Evolutionary conservation across 176 grass and related monocot genomes (phyloP).

Genomic region (Carex cristatella): DNA sequence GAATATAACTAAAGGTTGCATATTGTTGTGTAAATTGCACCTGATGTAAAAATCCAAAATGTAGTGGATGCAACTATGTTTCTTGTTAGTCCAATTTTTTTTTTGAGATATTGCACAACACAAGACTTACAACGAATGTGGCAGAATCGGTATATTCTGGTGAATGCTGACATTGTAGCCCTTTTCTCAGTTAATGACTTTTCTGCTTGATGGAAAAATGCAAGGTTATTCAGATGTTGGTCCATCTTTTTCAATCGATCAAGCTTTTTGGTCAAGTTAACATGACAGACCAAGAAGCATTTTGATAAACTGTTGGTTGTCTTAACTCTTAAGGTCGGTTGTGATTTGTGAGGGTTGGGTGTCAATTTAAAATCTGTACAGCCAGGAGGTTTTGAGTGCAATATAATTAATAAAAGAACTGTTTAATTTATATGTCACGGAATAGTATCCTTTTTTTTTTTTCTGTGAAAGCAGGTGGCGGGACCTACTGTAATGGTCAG

Average conservation of each 20-base stretch:
- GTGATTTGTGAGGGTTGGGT: neutral
- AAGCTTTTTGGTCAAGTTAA: neutral
- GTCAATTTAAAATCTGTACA: neutral
- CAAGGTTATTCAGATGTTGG: neutral
- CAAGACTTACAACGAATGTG: neutral
- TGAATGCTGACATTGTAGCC: neutral
- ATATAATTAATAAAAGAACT: neutral
- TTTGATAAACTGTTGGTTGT: neutral
- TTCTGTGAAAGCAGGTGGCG: conserved; percentile 42
- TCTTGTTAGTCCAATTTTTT: neutral
- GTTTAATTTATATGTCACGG: neutral
- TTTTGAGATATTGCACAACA: neutral
- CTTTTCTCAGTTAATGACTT: neutral
- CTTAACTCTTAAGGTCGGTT: neutral
- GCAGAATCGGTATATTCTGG: neutral
- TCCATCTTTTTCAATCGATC: neutral
- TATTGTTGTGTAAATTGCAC: neutral
- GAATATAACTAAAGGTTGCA: neutral
- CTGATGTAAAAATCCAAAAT: neutral
- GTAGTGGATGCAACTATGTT: neutral
- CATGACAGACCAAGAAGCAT: neutral
- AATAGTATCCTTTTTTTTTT: neutral
- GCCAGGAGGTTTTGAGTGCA: neutral
- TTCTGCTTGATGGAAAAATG: neutral
- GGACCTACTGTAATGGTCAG: conserved; percentile 94